Percentiles rank a stretch among this genome's conserved stretches.
Evolutionary conservation across 2,329 filamentous ascomycete species (phyloP).

Genomic region (Colletotrichum chrysophilum): DNA sequence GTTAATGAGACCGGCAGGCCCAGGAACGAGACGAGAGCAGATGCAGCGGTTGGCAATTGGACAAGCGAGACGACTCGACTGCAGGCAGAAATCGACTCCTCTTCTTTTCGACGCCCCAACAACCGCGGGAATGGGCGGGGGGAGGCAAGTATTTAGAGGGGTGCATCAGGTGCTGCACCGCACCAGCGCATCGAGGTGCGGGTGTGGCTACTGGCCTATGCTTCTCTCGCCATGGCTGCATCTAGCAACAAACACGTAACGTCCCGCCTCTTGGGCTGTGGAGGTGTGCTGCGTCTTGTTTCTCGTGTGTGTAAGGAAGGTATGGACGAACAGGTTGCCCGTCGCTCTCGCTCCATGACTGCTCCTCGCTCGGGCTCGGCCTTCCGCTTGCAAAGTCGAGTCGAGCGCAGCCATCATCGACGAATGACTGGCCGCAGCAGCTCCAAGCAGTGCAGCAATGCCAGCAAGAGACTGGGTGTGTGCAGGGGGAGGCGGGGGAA

Average conservation of each 20-base stretch:
- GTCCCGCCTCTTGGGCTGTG: not conserved
- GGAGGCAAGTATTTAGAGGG: slow-evolving; percentile 13
- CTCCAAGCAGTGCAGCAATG: not conserved
- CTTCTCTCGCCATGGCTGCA: slow-evolving; percentile 7
- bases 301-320: not conserved
- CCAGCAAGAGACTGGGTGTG: not conserved
- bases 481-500: not conserved
- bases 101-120: not conserved
- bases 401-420: not conserved
- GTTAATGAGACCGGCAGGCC: slow-evolving; percentile 14
- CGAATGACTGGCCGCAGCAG: slow-evolving; percentile 9
- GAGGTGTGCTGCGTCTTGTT: not conserved
- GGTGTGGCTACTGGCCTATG: slow-evolving; percentile 20
- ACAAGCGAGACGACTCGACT: not conserved
- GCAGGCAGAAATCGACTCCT: not conserved
- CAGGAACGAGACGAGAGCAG: slow-evolving; percentile 16
- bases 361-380: not conserved
- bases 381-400: slow-evolving; percentile 1
- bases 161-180: not conserved
- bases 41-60: slow-evolving; percentile 5
- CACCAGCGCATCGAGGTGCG: not conserved
- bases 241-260: slow-evolving; percentile 16
- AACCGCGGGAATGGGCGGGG: not conserved
- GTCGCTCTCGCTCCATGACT: not conserved
- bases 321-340: not conserved